These are phyloP conservation scores for Sporothrix pseudoabietina DNA, from an alignment of 2,329 filamentous ascomycete genomes.

Conservation along the genomic window DNA sequence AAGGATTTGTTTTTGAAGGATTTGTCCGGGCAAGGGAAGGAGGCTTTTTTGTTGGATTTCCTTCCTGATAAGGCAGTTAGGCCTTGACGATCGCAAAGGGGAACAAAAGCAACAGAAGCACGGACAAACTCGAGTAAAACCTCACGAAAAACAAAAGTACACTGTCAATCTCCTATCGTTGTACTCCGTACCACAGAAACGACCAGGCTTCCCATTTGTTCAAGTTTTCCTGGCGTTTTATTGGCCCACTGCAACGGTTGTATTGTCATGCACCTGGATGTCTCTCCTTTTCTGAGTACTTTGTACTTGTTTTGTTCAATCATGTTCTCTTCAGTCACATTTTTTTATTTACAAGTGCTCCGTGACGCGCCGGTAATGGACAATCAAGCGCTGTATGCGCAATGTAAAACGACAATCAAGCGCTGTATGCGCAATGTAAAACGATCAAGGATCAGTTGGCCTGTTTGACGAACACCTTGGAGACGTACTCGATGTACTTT, in stretches of 20 bases:
- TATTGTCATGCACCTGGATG: not conserved
- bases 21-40: too few relatives aligned
- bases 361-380: not conserved
- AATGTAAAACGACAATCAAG: too few relatives aligned
- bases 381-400: not conserved
- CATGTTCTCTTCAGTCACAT: not conserved
- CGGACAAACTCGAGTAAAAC: not conserved
- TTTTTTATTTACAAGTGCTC: not conserved
- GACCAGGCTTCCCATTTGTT: constrained; percentile 1
- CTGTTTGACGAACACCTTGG: not conserved
- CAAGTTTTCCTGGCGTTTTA: constrained; percentile 6
- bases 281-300: too few relatives aligned
- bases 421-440: not conserved
- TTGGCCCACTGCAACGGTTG: constrained; percentile 5
- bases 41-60: not conserved
- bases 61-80: not conserved
- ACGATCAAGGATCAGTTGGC: not conserved
- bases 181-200: not conserved
- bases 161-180: not conserved
- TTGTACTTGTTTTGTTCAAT: too few relatives aligned
- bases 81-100: not conserved
- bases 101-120: not conserved
- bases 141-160: not conserved
- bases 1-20: too few relatives aligned
- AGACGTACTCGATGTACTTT: not conserved